Conservation (phyloP, 768 basidiomycete genomes). For the Kwoniella mangroviensis region DNA sequence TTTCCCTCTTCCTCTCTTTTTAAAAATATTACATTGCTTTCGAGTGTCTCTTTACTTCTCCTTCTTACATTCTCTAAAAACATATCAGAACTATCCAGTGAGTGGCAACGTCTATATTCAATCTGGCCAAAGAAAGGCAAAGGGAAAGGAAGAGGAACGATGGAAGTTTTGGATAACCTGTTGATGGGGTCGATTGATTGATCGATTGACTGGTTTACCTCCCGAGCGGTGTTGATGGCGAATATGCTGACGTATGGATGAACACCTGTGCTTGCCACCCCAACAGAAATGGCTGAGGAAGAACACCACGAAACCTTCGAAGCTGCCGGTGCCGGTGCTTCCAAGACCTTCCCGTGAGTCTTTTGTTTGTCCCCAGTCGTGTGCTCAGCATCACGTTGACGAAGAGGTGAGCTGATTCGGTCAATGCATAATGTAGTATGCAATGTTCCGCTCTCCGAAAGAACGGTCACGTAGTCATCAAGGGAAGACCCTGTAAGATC, state of each 20-base stretch:
- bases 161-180: neutral
- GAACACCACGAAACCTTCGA: conserved; percentile 87
- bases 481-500: conserved; percentile 92
- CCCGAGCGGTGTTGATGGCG: neutral
- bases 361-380: too few species aligned
- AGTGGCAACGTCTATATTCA: neutral
- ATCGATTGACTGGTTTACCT: too few species aligned
- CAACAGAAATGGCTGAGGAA: conserved; percentile 67
- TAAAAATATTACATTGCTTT: neutral
- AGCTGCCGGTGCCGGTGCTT: conserved; percentile 64
- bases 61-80: neutral
- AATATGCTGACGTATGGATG: neutral
- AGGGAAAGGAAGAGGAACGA: neutral
- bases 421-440: conserved; percentile 56
- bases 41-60: conserved; percentile 6
- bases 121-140: neutral
- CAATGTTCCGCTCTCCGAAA: conserved; percentile 88
- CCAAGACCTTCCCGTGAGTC: conserved; percentile 56
- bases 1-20: neutral
- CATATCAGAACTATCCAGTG: conserved; percentile 8
- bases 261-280: too few species aligned
- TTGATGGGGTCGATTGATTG: neutral
- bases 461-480: conserved; percentile 82
- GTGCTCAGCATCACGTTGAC: too few species aligned
- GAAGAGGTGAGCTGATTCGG: conserved; percentile 4